Evolutionary conservation across 805 yeast genomes (phyloP).

Genomic region (Clavispora santaluciae): DNA sequence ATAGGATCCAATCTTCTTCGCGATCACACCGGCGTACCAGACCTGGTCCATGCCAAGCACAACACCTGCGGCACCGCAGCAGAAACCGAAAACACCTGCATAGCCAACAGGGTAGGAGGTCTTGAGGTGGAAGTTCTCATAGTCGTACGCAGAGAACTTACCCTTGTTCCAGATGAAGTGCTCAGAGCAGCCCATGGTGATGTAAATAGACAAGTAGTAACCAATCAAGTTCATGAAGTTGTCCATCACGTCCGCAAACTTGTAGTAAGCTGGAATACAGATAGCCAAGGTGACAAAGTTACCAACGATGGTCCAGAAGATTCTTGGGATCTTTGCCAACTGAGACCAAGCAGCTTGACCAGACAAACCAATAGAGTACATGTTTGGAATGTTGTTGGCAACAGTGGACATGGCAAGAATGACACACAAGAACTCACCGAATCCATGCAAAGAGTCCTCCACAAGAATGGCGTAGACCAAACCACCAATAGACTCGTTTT

Average conservation of each 20-base stretch:
- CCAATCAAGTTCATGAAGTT: conserved; percentile 90
- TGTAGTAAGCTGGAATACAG: conserved; percentile 82
- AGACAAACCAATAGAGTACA: conserved; percentile 84
- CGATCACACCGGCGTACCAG: conserved; percentile 77
- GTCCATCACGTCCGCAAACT: conserved; percentile 66
- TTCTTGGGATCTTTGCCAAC: conserved; percentile 73
- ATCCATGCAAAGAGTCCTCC: conserved; percentile 74
- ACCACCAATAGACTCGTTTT: conserved; percentile 67
- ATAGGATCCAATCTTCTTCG: conserved; percentile 49
- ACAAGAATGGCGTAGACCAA: conserved; percentile 75
- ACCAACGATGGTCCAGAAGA: conserved; percentile 74
- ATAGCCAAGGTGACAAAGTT: conserved; percentile 76
- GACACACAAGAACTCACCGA: conserved; percentile 88
- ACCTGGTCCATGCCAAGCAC: conserved; percentile 83
- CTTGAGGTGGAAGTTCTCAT: conserved; percentile 55
- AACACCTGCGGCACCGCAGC: conserved; percentile 81
- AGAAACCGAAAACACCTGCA: conserved; percentile 75
- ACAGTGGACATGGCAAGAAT: conserved; percentile 79
- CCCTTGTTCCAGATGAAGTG: conserved; percentile 76
- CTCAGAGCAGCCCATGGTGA: conserved; percentile 70
- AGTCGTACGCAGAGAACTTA: conserved; percentile 54
- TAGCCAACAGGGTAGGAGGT: conserved; percentile 63
- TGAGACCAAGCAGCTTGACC: conserved; percentile 82
- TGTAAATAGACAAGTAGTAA: conserved; percentile 85
- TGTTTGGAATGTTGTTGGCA: conserved; percentile 88